Percentiles rank a stretch among this genome's conserved stretches.
Conservation (phyloP, 495 filamentous ascomycete species). For the Xylaria sp. region DNA sequence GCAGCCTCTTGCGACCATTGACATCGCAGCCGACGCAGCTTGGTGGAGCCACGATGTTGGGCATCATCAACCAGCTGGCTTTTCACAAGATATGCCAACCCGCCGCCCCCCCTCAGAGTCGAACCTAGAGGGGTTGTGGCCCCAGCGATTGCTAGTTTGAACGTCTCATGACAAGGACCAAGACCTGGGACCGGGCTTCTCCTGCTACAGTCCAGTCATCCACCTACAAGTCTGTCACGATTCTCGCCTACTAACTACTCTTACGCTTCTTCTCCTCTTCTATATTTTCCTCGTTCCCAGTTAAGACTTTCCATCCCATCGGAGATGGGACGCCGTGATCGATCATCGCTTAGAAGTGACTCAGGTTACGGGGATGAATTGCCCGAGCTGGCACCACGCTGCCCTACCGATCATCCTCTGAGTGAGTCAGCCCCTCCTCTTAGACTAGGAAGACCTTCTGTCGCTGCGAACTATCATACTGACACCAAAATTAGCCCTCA, state of each 20-base stretch:
- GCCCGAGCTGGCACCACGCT: conserved; percentile 40
- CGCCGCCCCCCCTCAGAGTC: conserved; percentile 33
- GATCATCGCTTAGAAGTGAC: conserved; percentile 46
- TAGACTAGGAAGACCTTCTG: neutral
- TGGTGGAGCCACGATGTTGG: conserved; percentile 45
- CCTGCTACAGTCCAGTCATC: conserved; percentile 22
- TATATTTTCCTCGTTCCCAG: conserved; percentile 8
- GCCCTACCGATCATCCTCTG: conserved; percentile 41
- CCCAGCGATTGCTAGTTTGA: conserved; percentile 26
- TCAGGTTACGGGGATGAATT: conserved; percentile 45
- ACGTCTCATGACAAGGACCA: neutral
- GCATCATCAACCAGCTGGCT: conserved; percentile 43
- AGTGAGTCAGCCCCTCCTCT: conserved; percentile 36
- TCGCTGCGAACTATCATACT: conserved; percentile 9
- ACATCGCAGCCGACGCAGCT: conserved; percentile 40
- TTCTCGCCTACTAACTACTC: conserved; percentile 9
- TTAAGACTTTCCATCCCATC: conserved; percentile 36
- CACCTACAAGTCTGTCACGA: conserved; percentile 15
- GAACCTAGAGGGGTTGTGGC: conserved; percentile 35
- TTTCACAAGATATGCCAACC: conserved; percentile 33
- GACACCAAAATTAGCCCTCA: conserved; percentile 34
- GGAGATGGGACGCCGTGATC: conserved; percentile 46
- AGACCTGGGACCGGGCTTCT: conserved; percentile 8
- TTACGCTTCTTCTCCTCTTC: conserved; percentile 18
- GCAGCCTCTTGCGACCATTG: conserved; percentile 34